Evolutionary conservation across 2,329 filamentous ascomycete genomes (phyloP).

Genomic region (Pezicula radicicola): DNA sequence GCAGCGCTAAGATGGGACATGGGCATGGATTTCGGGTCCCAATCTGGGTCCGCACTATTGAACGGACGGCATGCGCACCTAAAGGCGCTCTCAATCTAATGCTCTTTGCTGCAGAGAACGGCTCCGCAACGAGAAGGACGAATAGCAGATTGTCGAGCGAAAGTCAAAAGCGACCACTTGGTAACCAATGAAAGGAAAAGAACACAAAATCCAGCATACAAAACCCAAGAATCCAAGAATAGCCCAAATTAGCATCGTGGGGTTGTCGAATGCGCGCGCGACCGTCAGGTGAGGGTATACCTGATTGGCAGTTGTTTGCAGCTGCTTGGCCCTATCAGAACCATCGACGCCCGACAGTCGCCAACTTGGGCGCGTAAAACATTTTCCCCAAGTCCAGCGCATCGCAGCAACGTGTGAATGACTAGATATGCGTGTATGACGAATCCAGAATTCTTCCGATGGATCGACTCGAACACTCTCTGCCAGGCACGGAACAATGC

Average conservation of each 20-base stretch:
- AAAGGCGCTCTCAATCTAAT: conserved; percentile 10
- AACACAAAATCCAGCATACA: conserved; percentile 8
- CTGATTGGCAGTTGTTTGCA: conserved; percentile 13
- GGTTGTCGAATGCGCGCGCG: conserved; percentile 17
- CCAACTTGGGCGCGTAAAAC: not conserved
- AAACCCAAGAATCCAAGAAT: conserved; percentile 7
- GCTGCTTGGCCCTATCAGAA: conserved; percentile 1
- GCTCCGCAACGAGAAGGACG: conserved; percentile 6
- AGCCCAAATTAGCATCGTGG: conserved; percentile 18
- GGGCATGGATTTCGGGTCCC: conserved; percentile 8
- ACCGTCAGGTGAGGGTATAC: not conserved
- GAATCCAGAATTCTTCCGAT: not conserved
- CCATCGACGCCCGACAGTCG: not conserved
- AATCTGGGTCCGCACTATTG: conserved; percentile 10
- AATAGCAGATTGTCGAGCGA: conserved; percentile 15
- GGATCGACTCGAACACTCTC: no score
- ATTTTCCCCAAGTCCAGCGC: not conserved
- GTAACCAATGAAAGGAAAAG: conserved; percentile 11
- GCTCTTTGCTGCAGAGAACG: conserved; percentile 1
- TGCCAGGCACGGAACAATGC: no score
- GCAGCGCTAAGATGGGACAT: conserved; percentile 19
- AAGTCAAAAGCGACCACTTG: not conserved
- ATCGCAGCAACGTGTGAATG: not conserved
- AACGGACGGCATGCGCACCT: conserved; percentile 4
- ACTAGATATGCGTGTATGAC: not conserved